Conservation (phyloP, 1,139 yeast genomes). For the Candida pseudocylindracea region DNA sequence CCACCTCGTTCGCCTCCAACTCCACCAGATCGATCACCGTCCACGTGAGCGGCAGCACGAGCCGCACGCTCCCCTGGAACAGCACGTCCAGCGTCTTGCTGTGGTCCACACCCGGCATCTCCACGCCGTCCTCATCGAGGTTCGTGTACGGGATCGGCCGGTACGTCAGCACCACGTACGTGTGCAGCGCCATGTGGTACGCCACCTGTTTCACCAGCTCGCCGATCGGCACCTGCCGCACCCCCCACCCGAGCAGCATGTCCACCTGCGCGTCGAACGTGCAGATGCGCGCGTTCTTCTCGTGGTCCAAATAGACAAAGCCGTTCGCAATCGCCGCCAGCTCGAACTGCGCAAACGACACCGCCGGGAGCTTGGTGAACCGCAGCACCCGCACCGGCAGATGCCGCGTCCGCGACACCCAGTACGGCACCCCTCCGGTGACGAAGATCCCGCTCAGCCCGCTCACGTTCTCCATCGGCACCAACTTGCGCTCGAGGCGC, state of each 20-base stretch:
- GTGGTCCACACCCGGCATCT: slow-evolving; percentile 34
- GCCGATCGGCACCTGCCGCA: slow-evolving; percentile 27
- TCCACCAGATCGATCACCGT: slow-evolving; percentile 48
- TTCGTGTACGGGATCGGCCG: slow-evolving; percentile 39
- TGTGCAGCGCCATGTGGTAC: slow-evolving; percentile 48
- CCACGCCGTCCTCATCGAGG: slow-evolving; percentile 53
- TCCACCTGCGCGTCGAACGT: slow-evolving; percentile 27
- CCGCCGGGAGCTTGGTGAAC: slow-evolving; percentile 40
- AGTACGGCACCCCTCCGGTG: slow-evolving; percentile 55
- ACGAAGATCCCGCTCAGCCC: slow-evolving; percentile 43
- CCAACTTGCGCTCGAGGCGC: slow-evolving; percentile 43
- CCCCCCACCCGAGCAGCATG: slow-evolving; percentile 45
- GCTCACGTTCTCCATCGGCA: slow-evolving; percentile 32
- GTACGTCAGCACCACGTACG: slow-evolving; percentile 44
- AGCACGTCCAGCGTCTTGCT: slow-evolving; percentile 25
- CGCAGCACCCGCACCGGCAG: slow-evolving; percentile 48
- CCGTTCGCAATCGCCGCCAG: slow-evolving; percentile 22
- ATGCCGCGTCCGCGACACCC: slow-evolving; percentile 39
- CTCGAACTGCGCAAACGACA: slow-evolving; percentile 34
- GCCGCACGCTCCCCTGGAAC: slow-evolving; percentile 35
- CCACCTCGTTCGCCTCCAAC: slow-evolving; percentile 46
- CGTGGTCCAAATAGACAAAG: slow-evolving; percentile 50
- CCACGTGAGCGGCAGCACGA: slow-evolving; percentile 64
- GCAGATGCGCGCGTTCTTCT: slow-evolving; percentile 52
- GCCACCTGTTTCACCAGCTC: slow-evolving; percentile 49